Base-by-base conservation (phyloP, 23 red algal genomes). In the Gracilaria caudata region DNA sequence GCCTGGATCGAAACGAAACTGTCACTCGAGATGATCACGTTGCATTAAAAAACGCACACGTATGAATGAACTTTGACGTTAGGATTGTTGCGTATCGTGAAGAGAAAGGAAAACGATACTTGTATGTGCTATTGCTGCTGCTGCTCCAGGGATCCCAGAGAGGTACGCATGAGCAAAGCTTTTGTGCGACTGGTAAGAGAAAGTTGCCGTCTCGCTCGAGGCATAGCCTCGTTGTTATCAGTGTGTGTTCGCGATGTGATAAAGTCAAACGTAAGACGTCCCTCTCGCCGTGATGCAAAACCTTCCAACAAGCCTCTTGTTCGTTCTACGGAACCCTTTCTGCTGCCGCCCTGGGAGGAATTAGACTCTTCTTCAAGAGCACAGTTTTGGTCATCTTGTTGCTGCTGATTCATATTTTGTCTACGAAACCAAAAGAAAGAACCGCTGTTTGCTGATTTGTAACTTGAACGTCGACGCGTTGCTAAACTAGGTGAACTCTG, bases 401-500 rank as follows among this genome's bases (percentile, higher is more conserved):
- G 65, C n/a, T 75, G 70, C 66, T 89, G 85, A 34, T 44, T 41
- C 12, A 26, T 19, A 55, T 56, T 47, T 38, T 89, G 85, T 44
- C 68, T 78, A 21, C 85, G 85, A 66, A 89, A 89, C 85, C 85
- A 89, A 2, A 89, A 68, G 53, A 89, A 89, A 2, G 53, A 65
- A 30, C 54, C 25, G 40, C 72, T 89, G 61, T 72, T 89, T 66
- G 49, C 7, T 44, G 68, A 64, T 20, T 77, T 75, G 51, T 89
- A 36, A 64, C 71, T 89, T 20, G 85, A 89, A 32, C 85, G 85
- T 41, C 85, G 44, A 19, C 85, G 71, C 57, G 75, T 71, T 0
- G 85, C 85, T 51, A 89, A 66, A 64, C 85, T 89, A 40, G 85
- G 74, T 11, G 85, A 78, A 63, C 85, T 89, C 29, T 89, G 68